phyloP scores from a whole-genome alignment of 352 stramenopile species.

The Globisporangium echinulatum region DNA sequence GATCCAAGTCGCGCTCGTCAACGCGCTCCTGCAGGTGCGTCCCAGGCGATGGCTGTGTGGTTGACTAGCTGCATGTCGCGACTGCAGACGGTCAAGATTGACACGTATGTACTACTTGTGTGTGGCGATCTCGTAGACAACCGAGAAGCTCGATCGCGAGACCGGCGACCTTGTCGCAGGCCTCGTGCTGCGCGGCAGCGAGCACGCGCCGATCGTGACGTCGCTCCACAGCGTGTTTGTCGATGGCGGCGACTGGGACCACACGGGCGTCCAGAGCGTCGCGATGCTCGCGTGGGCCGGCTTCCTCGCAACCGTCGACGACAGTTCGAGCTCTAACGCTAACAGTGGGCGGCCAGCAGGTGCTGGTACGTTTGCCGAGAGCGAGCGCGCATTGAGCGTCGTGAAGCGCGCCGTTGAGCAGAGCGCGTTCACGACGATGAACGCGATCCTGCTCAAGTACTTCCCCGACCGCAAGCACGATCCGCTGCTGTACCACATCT shows the following conservation, averaged over 20 bases:
- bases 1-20: constrained; percentile 59
- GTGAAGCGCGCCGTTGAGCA: constrained; percentile 69
- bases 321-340: constrained; percentile 19
- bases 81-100: neutral
- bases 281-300: constrained; percentile 68
- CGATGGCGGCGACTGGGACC: constrained; percentile 61
- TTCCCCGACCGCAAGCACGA: constrained; percentile 68
- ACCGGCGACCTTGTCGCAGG: constrained; percentile 42
- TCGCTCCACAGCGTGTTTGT: constrained; percentile 19
- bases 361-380: constrained; percentile 45
- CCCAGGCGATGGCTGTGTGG: too few species aligned
- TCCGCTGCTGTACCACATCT: constrained; percentile 60
- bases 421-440: constrained; percentile 59
- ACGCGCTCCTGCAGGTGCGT: constrained; percentile 39
- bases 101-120: neutral
- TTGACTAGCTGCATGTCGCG: neutral
- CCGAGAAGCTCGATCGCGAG: constrained; percentile 55
- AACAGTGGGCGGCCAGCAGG: constrained; percentile 14
- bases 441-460: constrained; percentile 73
- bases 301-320: constrained; percentile 33
- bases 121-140: constrained; percentile 21
- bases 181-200: constrained; percentile 27
- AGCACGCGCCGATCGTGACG: constrained; percentile 39
- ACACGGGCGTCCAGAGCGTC: constrained; percentile 65
- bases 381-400: constrained; percentile 37